phyloP scores from a whole-genome alignment of 352 stramenopile genomes.

The Globisporangium orthogonon region DNA sequence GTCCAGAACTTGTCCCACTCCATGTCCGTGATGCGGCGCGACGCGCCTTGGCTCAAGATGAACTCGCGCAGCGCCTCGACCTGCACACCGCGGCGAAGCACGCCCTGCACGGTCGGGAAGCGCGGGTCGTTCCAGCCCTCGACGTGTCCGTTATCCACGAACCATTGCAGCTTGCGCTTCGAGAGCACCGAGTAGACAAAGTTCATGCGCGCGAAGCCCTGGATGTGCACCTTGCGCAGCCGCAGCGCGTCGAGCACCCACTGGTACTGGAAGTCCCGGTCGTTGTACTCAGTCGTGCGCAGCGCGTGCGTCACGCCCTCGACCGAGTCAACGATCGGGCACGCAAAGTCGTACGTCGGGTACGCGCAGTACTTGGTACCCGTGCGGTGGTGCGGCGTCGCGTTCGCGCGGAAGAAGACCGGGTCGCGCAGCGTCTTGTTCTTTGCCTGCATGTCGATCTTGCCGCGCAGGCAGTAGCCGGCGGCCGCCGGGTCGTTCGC shows the following conservation, averaged over 20 bases:
- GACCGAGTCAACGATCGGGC: slow-evolving; percentile 98
- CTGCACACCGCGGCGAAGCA: slow-evolving; percentile 95
- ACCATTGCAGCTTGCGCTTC: slow-evolving; percentile 99
- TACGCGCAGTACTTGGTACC: slow-evolving; percentile 98
- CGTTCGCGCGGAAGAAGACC: slow-evolving; percentile 84
- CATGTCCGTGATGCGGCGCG: slow-evolving; percentile 96
- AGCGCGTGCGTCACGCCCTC: slow-evolving; percentile 99
- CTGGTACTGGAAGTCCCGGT: slow-evolving; percentile 97
- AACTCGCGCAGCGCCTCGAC: slow-evolving; percentile 94
- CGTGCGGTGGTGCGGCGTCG: slow-evolving; percentile 83
- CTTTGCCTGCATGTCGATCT: slow-evolving; percentile 94
- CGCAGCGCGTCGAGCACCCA: slow-evolving; percentile 90
- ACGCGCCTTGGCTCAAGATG: slow-evolving; percentile 96
- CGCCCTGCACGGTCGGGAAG: slow-evolving; percentile 97
- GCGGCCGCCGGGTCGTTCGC: slow-evolving; percentile 80
- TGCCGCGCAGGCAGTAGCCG: slow-evolving; percentile 84
- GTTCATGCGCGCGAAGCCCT: slow-evolving; percentile 98
- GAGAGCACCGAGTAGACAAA: slow-evolving; percentile 99
- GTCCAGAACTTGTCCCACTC: slow-evolving; percentile 99
- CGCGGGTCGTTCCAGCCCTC: slow-evolving; percentile 97
- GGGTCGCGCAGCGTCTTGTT: slow-evolving; percentile 88
- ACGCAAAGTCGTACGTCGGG: slow-evolving; percentile 99
- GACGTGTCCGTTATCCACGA: slow-evolving; percentile 96
- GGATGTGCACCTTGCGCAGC: slow-evolving; percentile 80
- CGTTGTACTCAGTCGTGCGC: slow-evolving; percentile 99